Base-by-base conservation (phyloP, 2,329 filamentous ascomycete species). In the Dissoconium aciculare region DNA sequence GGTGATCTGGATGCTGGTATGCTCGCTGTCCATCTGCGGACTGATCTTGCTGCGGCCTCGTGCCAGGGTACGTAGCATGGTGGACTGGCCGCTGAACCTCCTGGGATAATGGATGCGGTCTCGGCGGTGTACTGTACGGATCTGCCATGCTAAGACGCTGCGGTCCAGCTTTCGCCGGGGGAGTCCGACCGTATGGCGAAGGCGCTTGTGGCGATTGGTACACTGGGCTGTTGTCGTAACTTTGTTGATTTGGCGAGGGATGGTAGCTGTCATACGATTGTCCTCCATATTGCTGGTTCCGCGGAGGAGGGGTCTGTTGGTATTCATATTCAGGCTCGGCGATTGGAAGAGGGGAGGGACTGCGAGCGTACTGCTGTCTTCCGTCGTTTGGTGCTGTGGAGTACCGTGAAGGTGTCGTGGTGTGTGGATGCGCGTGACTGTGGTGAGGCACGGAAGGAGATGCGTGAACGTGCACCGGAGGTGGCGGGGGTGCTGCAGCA, bases 401-500 rank as follows among this genome's bases (percentile, higher is more conserved):
- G 11, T 47, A 43, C n/a, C 39, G 28, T 5, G 38, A 17, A 11
- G 28, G 16, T 17, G 47, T 38, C 10, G 48, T 36, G 11, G 41
- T 26, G 14, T 33, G 39, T 10, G 19, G 27, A 17, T 41, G 42
- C 3, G 33, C 31, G 4, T 36, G 35, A 6, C 17, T 26, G 25
- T 37, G 41, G 11, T 47, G 46, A 12, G 46, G 47, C 15, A 50
- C 37, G 11, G 42, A 40, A 3, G 53, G 50, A 10, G 53, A 46
- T 27, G 51, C 54, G 29, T 49, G 49, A 30, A 47, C 50, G 35
- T 58, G 53, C 32, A 51, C 45, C 11, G 53, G 53, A 17, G 53
- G 53, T 14, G 52, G 50, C 9, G 53, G 53, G 15, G 53, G 52
- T n/a, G n/a, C n/a, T 17, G 42, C 32, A 8, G 42, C 33, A n/a